Evolutionary conservation across 1,284 basidiomycete genomes (phyloP).

Genomic region (Bothia castanella): DNA sequence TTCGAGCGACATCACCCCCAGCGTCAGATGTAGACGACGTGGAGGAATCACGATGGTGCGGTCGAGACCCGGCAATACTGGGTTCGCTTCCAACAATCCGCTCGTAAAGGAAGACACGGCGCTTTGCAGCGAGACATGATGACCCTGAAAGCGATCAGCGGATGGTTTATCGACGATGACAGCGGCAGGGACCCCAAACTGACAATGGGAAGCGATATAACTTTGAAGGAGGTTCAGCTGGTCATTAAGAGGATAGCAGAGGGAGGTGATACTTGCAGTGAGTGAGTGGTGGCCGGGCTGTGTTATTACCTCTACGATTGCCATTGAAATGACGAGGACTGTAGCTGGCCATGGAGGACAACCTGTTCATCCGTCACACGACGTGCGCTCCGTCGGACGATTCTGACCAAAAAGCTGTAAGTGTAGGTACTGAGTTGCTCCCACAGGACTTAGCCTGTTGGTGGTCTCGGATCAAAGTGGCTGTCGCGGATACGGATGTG

Average conservation of each 20-base stretch:
- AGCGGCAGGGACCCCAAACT: conserved; percentile 13
- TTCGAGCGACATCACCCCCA: conserved; percentile 64
- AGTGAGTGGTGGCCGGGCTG: conserved; percentile 20
- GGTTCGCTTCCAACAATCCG: conserved; percentile 36
- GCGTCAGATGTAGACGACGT: conserved; percentile 61
- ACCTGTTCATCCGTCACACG: conserved; percentile 10
- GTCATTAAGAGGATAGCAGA: neutral
- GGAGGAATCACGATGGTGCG: conserved; percentile 55
- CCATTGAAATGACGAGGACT: neutral
- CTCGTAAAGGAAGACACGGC: conserved; percentile 45
- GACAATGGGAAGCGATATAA: conserved; percentile 46
- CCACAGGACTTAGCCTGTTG: too few species aligned
- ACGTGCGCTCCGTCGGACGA: neutral
- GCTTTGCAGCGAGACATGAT: conserved; percentile 43
- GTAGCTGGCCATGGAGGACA: conserved; percentile 16
- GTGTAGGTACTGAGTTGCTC: neutral
- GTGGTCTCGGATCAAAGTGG: conserved; percentile 13
- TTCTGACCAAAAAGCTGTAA: neutral
- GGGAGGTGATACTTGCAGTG: conserved; percentile 28
- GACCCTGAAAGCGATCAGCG: conserved; percentile 41
- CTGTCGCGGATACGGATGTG: conserved; percentile 1
- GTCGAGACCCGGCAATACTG: conserved; percentile 55
- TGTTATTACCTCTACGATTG: conserved; percentile 4
- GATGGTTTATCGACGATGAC: neutral
- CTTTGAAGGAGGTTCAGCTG: conserved; percentile 26